Evolutionary conservation across 192 early-diverging fungal genomes (phyloP).

Genomic region (Podila horticola): DNA sequence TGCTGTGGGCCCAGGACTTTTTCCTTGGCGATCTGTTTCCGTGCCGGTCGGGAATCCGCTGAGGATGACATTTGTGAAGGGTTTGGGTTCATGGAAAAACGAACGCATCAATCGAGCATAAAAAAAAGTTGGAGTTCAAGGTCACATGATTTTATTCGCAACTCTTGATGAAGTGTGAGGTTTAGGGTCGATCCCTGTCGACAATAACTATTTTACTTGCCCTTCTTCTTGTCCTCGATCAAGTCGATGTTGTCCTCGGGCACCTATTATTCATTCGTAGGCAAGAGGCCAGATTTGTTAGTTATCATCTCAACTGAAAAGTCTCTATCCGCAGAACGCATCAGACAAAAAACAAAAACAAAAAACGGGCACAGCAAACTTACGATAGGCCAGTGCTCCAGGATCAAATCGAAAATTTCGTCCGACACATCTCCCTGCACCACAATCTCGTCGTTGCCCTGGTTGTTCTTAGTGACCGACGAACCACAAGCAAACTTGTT

Average conservation of each 20-base stretch:
- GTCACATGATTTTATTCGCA: neutral
- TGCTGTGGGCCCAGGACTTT: slow-evolving; percentile 26
- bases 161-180: neutral
- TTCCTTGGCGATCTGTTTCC: slow-evolving; percentile 38
- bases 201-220: slow-evolving; percentile 48
- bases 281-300: neutral
- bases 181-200: neutral
- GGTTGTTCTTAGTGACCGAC: slow-evolving; percentile 92
- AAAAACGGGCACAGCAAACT: slow-evolving; percentile 24
- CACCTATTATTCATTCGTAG: slow-evolving; percentile 51
- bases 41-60: slow-evolving; percentile 19
- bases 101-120: neutral
- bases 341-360: slow-evolving; percentile 6
- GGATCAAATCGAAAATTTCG: slow-evolving; percentile 88
- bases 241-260: slow-evolving; percentile 82
- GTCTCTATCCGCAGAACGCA: neutral
- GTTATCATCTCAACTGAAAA: no score
- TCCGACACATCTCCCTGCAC: slow-evolving; percentile 96
- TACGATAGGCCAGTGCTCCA: slow-evolving; percentile 77
- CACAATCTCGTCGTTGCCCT: slow-evolving; percentile 94
- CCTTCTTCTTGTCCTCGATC: slow-evolving; percentile 81
- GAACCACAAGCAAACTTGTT: slow-evolving; percentile 95
- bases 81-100: neutral
- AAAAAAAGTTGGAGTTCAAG: neutral
- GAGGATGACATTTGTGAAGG: neutral